A percentile compares a stretch with the other conserved stretches of the same genome.
These are phyloP conservation scores for Aeminium ludgeri DNA, from an alignment of 495 filamentous ascomycete species.

Conservation along the genomic window DNA sequence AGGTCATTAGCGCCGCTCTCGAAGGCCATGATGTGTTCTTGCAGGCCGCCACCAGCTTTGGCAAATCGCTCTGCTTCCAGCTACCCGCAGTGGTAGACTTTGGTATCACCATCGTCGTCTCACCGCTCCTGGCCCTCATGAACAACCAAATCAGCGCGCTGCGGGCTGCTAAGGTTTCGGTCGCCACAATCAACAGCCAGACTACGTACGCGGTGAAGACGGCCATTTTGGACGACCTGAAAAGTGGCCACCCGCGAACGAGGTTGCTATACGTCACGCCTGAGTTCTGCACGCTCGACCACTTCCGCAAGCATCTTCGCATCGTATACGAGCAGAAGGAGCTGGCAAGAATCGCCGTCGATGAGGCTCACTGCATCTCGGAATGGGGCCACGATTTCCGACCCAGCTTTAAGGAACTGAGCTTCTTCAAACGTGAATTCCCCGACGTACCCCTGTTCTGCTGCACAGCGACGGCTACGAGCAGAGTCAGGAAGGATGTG, in stretches of 20 bases:
- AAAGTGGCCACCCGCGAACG: constrained; percentile 67
- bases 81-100: constrained; percentile 73
- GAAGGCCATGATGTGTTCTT: constrained; percentile 83
- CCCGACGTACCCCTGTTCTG: constrained; percentile 79
- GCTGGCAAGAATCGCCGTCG: constrained; percentile 69
- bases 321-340: constrained; percentile 67
- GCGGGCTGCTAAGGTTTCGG: constrained; percentile 52
- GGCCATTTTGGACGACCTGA: constrained; percentile 59
- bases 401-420: constrained; percentile 75
- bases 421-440: constrained; percentile 67
- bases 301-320: constrained; percentile 56
- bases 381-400: constrained; percentile 99
- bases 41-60: constrained; percentile 91
- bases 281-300: constrained; percentile 63
- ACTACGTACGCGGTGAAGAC: constrained; percentile 45
- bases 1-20: constrained; percentile 68
- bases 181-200: constrained; percentile 74
- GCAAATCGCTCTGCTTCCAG: constrained; percentile 90
- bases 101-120: constrained; percentile 85
- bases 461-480: constrained; percentile 78
- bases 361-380: constrained; percentile 93
- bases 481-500: constrained; percentile 61
- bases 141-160: constrained; percentile 83
- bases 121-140: constrained; percentile 81
- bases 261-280: constrained; percentile 88